Evolutionary conservation across 345 rosid genomes (phyloP).

Genomic region (Eucalyptus urophylla): DNA sequence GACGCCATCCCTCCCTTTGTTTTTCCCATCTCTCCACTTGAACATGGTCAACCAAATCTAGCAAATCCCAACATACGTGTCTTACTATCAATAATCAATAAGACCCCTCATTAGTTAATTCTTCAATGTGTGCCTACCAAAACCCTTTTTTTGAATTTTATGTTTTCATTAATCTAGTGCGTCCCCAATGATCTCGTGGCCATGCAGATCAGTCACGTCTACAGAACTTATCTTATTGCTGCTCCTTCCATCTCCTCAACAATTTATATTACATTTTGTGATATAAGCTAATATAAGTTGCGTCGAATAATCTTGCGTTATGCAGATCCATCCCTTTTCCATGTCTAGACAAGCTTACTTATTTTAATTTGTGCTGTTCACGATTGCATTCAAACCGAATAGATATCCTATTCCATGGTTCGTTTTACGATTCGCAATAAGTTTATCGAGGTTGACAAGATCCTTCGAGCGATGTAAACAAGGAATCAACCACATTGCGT

Average conservation of each 20-base stretch:
- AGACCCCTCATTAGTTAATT: not conserved
- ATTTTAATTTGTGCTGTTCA: not conserved
- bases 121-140: not conserved
- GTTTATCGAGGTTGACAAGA: not conserved
- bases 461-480: not conserved
- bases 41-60: slow-evolving; percentile 27
- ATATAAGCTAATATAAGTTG: not conserved
- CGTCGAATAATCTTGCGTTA: not conserved
- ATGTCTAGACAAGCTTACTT: not conserved
- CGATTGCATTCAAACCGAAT: not conserved
- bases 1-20: not conserved
- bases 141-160: not conserved
- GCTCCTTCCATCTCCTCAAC: not conserved
- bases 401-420: not conserved
- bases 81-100: not conserved
- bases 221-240: not conserved
- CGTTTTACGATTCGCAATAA: not conserved
- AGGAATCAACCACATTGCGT: not conserved
- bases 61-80: slow-evolving; percentile 54
- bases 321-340: not conserved
- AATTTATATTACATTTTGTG: not conserved
- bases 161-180: not conserved
- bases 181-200: not conserved
- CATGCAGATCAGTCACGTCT: not conserved
- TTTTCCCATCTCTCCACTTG: not conserved